phyloP scores from a whole-genome alignment of 345 rosid species.

The Excoecaria cochinchinensis region DNA sequence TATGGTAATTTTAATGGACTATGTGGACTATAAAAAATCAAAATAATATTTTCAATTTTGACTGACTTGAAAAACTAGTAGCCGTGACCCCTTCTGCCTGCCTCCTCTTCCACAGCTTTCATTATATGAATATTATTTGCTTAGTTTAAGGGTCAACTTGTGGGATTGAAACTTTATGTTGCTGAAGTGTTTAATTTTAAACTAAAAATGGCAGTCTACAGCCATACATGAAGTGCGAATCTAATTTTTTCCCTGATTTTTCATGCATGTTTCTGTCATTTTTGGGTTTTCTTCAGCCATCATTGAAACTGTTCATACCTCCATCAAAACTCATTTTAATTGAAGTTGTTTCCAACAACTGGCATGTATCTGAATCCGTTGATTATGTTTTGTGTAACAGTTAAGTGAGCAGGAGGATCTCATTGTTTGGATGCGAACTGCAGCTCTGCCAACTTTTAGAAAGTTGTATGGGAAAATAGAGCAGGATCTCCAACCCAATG shows the following conservation, averaged over 20 bases:
- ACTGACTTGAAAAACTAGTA: not conserved
- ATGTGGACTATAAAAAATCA: not conserved
- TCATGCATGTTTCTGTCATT: not conserved
- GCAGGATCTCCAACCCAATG: constrained; percentile 57
- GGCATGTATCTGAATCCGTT: constrained; percentile 18
- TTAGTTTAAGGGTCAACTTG: not conserved
- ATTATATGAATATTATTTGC: not conserved
- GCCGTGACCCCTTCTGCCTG: not conserved
- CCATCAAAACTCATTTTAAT: not conserved
- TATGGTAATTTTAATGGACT: not conserved
- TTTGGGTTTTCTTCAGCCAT: not conserved
- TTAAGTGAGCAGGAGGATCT: constrained; percentile 92
- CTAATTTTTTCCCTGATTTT: not conserved
- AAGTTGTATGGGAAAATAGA: constrained; percentile 95
- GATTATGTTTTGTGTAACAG: constrained; percentile 41
- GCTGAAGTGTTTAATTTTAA: too few relatives aligned
- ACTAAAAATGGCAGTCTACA: not conserved
- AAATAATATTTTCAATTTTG: too few relatives aligned
- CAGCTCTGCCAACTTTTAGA: constrained; percentile 97
- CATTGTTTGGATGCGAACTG: constrained; percentile 99
- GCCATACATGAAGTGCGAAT: not conserved
- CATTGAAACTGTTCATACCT: not conserved
- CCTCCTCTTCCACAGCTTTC: not conserved
- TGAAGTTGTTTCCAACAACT: not conserved
- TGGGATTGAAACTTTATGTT: not conserved